Conservation (phyloP, 768 basidiomycete species). For the Rhizopogon sp. region DNA sequence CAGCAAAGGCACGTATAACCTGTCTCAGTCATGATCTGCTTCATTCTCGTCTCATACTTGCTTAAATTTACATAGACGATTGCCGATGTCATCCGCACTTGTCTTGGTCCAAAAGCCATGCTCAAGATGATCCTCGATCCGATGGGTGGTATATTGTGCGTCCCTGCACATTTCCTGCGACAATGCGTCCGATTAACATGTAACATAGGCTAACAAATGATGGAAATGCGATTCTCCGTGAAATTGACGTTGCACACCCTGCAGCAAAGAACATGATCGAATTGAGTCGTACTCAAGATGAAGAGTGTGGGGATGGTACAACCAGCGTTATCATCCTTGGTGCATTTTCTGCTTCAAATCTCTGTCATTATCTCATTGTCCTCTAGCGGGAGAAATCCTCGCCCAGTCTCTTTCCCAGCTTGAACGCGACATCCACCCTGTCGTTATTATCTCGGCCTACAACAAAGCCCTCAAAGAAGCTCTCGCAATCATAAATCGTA, state of each 20-base stretch:
- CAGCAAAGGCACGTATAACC: conserved; percentile 70
- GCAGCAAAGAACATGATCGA: conserved; percentile 99
- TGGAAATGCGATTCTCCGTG: conserved; percentile 97
- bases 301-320: conserved; percentile 98
- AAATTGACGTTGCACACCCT: conserved; percentile 98
- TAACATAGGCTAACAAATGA: conserved; percentile 83
- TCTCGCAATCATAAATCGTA: conserved; percentile 79
- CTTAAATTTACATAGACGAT: conserved; percentile 61
- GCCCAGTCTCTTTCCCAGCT: conserved; percentile 91
- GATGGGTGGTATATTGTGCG: conserved; percentile 97
- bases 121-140: conserved; percentile 99
- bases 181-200: background rate
- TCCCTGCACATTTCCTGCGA: conserved; percentile 7
- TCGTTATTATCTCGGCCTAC: conserved; percentile 97
- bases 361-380: background rate
- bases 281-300: conserved; percentile 94
- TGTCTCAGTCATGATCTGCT: no score
- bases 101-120: conserved; percentile 97
- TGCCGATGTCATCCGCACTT: conserved; percentile 96
- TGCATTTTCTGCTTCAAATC: conserved; percentile 29
- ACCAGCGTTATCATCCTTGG: conserved; percentile 98
- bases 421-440: conserved; percentile 96
- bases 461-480: conserved; percentile 94
- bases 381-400: conserved; percentile 88
- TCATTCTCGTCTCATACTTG: conserved; percentile 1